phyloP scores from a whole-genome alignment of 2,329 filamentous ascomycete genomes.

The Colletotrichum eremochloae region DNA sequence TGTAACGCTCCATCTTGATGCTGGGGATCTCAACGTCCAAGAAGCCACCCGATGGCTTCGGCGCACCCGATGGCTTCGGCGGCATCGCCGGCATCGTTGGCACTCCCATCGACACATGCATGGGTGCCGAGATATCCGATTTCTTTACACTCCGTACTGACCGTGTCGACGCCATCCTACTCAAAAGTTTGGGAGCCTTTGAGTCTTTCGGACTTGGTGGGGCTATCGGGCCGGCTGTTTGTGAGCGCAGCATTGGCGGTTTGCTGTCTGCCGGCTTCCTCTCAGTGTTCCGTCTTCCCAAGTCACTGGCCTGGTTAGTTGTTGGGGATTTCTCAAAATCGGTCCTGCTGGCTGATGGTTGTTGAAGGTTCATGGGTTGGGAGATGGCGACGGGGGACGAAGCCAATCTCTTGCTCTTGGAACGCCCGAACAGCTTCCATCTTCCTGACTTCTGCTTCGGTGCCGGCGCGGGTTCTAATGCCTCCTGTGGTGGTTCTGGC shows the following conservation, averaged over 20 bases:
- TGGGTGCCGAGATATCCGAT: slow-evolving; percentile 47
- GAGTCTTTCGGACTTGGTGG: slow-evolving; percentile 38
- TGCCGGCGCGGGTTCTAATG: slow-evolving; percentile 26
- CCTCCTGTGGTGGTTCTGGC: slow-evolving; percentile 34
- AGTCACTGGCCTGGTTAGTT: slow-evolving; percentile 28
- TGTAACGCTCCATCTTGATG: slow-evolving; percentile 88
- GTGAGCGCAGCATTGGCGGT: slow-evolving; percentile 58
- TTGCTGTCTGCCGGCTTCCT: slow-evolving; percentile 56
- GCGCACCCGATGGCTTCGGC: slow-evolving; percentile 20
- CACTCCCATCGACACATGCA: slow-evolving; percentile 46
- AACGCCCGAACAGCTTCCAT: slow-evolving; percentile 70
- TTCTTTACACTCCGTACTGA: slow-evolving; percentile 42
- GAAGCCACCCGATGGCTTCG: slow-evolving; percentile 53
- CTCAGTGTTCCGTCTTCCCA: slow-evolving; percentile 55
- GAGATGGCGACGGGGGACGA: slow-evolving; percentile 37
- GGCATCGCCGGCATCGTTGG: slow-evolving; percentile 24
- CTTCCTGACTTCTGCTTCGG: slow-evolving; percentile 65
- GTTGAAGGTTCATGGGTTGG: slow-evolving; percentile 37
- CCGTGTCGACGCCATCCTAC: slow-evolving; percentile 42
- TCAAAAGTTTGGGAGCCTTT: slow-evolving; percentile 41
- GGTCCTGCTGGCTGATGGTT: slow-evolving; percentile 15
- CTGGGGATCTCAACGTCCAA: slow-evolving; percentile 86
- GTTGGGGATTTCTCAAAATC: slow-evolving; percentile 14
- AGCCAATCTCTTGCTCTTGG: slow-evolving; percentile 52
- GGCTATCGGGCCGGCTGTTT: slow-evolving; percentile 53